A percentile compares a stretch with the other conserved stretches of the same genome.
Conservation (phyloP, 1,284 basidiomycete genomes). For the Cerrena zonata region DNA sequence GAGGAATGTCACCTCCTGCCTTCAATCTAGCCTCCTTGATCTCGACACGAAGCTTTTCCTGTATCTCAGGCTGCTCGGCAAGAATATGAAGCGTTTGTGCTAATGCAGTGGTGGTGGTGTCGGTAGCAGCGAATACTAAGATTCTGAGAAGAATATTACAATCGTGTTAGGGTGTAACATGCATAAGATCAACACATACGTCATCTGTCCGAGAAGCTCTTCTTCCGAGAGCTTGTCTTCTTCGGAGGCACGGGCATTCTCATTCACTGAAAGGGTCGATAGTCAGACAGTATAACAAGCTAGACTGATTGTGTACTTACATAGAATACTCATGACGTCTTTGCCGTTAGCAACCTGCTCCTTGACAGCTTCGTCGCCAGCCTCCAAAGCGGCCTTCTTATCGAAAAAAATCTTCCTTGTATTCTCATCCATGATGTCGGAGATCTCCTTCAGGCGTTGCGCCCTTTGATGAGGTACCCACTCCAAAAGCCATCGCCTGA, state of each 20-base stretch:
- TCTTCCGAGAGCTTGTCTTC: conserved; percentile 17
- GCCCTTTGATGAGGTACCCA: not conserved
- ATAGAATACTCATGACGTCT: not conserved
- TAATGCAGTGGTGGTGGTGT: conserved; percentile 18
- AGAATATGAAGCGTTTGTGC: conserved; percentile 14
- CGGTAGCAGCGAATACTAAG: conserved; percentile 16
- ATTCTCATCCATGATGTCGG: not conserved
- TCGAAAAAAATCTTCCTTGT: not conserved
- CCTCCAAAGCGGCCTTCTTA: not conserved
- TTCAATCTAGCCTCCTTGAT: conserved; percentile 7
- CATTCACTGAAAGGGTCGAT: conserved; percentile 16
- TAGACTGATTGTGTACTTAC: not conserved
- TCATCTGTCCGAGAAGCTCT: conserved; percentile 23
- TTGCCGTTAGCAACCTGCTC: not conserved
- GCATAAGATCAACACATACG: conserved; percentile 8
- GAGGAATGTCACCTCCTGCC: conserved; percentile 9
- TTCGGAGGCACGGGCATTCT: conserved; percentile 21
- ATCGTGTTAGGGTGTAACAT: not conserved
- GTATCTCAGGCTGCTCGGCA: conserved; percentile 14
- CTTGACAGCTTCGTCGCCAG: not conserved
- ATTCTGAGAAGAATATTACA: conserved; percentile 1
- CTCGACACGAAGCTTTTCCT: conserved; percentile 19
- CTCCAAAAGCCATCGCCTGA: not conserved
- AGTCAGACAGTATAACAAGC: not conserved
- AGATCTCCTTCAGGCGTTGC: not conserved